Evolutionary conservation across 2,329 filamentous ascomycete genomes (phyloP).

Genomic region (Elsinoe australis): DNA sequence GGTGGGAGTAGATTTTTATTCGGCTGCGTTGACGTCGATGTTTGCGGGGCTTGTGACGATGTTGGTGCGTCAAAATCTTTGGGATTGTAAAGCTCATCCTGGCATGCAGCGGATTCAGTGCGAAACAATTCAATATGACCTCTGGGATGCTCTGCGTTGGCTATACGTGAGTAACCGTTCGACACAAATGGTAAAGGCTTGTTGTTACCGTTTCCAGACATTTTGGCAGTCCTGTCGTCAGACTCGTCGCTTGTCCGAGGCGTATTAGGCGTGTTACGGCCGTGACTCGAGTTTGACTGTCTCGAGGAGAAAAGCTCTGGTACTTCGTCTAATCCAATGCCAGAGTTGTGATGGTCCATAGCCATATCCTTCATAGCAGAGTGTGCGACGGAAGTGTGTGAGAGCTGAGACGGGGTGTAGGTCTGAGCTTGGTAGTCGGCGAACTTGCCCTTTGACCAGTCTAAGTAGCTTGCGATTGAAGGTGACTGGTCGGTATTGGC

Average conservation of each 20-base stretch:
- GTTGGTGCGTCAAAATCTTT: constrained; percentile 54
- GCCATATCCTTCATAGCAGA: constrained; percentile 53
- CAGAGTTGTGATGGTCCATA: constrained; percentile 44
- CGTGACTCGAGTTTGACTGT: constrained; percentile 53
- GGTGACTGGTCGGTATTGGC: constrained; percentile 40
- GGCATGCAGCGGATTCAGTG: constrained; percentile 77
- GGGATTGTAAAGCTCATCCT: constrained; percentile 77
- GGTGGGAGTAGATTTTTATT: constrained; percentile 44
- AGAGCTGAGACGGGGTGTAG: constrained; percentile 24
- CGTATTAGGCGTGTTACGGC: constrained; percentile 54
- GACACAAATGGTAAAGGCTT: constrained; percentile 27
- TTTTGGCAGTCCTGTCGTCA: constrained; percentile 47
- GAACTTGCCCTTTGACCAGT: constrained; percentile 18
- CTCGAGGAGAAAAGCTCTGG: constrained; percentile 48
- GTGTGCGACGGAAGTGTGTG: constrained; percentile 42
- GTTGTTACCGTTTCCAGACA: constrained; percentile 50
- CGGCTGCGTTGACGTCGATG: constrained; percentile 57
- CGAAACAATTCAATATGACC: constrained; percentile 63
- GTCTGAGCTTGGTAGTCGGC: constrained; percentile 22
- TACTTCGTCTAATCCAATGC: constrained; percentile 37
- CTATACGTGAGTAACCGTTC: constrained; percentile 60
- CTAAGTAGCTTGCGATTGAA: constrained; percentile 23
- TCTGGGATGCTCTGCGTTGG: constrained; percentile 42
- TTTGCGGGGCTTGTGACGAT: constrained; percentile 51
- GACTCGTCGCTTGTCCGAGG: constrained; percentile 47